Base-by-base conservation (phyloP, 73 alveolate genomes). In the Stentor roeselii region DNA sequence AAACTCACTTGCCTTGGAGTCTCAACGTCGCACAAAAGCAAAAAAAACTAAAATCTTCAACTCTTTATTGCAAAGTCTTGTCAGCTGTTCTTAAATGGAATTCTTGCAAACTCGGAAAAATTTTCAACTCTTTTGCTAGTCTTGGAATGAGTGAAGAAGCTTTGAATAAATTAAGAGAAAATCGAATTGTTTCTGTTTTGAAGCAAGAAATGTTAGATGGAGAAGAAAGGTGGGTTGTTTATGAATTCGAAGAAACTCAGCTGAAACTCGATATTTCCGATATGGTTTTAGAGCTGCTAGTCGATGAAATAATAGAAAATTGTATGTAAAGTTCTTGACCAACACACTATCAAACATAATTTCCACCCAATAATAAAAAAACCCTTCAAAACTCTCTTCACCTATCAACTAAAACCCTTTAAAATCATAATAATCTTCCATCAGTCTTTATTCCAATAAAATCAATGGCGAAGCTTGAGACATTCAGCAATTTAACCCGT, bases 181-280 rank as follows among this genome's bases (percentile, higher is more conserved):
- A 88, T n/a, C 84, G 92, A 50, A 59, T 88, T 40, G 89, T 59
- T 6, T 39, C 84, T 32, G 78, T 88, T 88, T 78, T 88, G 11
- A 59, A 85, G 60, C 58, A 59, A 59, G 94, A 88, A 59, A 88
- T 86, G 75, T 38, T 59, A 50, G 89, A 88, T 32, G 83, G 59
- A 36, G 95, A 90, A 39, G 59, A 80, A 37, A 36, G 82, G 59
- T 90, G 95, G 95, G 78, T 88, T 15, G 59, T 82, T n/a, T 90
- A 90, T 60, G 95, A 90, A 36, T 86, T 59, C 27, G 93, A 88
- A 77, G 87, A 90, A 67, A 76, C 95, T 6, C 87, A 90, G 74
- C 84, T 90, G 27, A 83, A 86, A 59, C 77, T 90, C 40, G 95
- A 90, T 60, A 42, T 90, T 3, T 74, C 88, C 15, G 89, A 88